Evolutionary conservation across 495 filamentous ascomycete genomes (phyloP), one percentile per base, ranked within the genome.

Genomic region (Neurospora sp.): DNA sequence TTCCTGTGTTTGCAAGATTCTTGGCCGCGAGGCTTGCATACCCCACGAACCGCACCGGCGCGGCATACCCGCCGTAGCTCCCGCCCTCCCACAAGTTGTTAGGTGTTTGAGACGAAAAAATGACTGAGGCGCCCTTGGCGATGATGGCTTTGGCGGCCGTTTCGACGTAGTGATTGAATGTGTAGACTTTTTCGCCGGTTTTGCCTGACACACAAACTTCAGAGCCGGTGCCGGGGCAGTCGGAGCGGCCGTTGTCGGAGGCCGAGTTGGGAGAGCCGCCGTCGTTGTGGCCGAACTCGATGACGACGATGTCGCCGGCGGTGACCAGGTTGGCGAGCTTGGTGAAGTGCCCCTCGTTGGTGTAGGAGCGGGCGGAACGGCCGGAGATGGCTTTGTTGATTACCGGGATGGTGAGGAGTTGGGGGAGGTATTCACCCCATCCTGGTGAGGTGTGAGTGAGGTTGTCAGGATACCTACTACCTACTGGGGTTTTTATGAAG

Each of bases 221-320:
- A 72, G 73, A 74, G 59, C 85, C 87, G 1, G 82, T 82, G 38
- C 88, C 89, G 1, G 82, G 76, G 73, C 89, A 90, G 75, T 86
- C 87, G 68, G 84, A 86, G 68, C 88, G 87, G 27, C 87, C 88
- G 78, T 91, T 90, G 78, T 91, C 89, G 17, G 73, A 81, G 4
- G 78, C 78, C n/a, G 77, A 76, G 8, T 82, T 81, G 4, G 90
- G 84, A 6, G 86, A 87, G 12, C 88, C 87, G 70, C 89, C 89
- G 75, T 90, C 89, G 78, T 91, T 91, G 82, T 91, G 89, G 1
- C 89, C 89, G 73, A 91, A 89, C 74, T 88, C 87, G 75, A 90
- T 89, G 65, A 90, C 80, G 45, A 90, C 87, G 39, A 81, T 87
- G 78, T 91, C 89, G 61, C 85, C 86, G 8, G 81, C 31, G 44